Evolutionary conservation across 192 early-diverging fungal species (phyloP), one percentile per base, ranked within the genome.

Genomic region (Ambispora gerdemannii): DNA sequence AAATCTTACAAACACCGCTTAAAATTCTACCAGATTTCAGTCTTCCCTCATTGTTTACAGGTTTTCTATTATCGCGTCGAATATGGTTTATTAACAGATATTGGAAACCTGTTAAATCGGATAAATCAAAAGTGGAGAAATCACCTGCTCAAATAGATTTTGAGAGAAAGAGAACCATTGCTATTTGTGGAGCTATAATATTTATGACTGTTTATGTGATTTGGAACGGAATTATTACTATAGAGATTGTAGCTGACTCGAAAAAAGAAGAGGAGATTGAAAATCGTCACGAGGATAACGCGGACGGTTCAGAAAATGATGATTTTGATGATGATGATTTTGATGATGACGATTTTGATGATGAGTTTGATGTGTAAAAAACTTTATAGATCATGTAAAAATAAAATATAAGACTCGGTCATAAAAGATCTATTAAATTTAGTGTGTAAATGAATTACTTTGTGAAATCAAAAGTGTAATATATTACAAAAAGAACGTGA

Each of bases 181-280:
- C 81, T 3, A 75, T 86, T 66, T 75, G 77, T 13, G 80, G 80
- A 43, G 85, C 78, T 2, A 51, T 83, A 25, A 71, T 76, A 8
- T 73, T 81, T 20, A 75, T 86, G 56, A 31, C 77, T 27, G 76
- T 66, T 4, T 88, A 87, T 78, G 76, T 88, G 6, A 80, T 84
- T 65, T 71, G 81, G 25, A 84, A 91, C 72, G 88, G 87, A 20
- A 80, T 91, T 34, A 73, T 91, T 11, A 73, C 72, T 34, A 80
- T 89, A 69, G 80, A 80, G n/a, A 43, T 78, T 1, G 77, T n/a
- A n/a, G n/a, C n/a, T n/a, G n/a, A n/a, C n/a, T n/a, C 56, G 27
- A 58, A 77, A 2, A 69, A 70, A 19, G 77, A 81, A 24, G 78
- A 78, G 7, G 80, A 78, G n/a, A n/a, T n/a, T 13, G 75, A 76